Evolutionary conservation across 257 asterid genomes (phyloP).

Genomic region (Solanum gandarillasii): DNA sequence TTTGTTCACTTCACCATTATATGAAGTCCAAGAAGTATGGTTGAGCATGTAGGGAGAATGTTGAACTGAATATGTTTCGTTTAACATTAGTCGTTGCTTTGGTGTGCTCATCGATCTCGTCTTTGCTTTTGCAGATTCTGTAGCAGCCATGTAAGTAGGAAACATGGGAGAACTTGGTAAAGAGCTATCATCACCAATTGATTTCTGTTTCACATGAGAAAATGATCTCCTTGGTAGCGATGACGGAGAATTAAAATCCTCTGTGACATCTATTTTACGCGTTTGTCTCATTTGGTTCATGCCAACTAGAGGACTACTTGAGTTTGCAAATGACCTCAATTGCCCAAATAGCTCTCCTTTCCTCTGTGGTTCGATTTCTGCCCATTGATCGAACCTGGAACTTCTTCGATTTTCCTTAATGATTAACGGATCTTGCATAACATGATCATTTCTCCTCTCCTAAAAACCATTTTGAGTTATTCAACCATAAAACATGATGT

Average conservation of each 20-base stretch:
- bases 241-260: slow-evolving; percentile 33
- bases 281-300: slow-evolving; percentile 19
- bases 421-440: slow-evolving; percentile 28
- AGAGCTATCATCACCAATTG: slow-evolving; percentile 44
- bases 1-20: slow-evolving; percentile 24
- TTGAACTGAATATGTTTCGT: slow-evolving; percentile 47
- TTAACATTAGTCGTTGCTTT: slow-evolving; percentile 45
- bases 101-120: slow-evolving; percentile 72
- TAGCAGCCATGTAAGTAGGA: slow-evolving; percentile 75
- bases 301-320: slow-evolving; percentile 20
- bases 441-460: slow-evolving; percentile 51
- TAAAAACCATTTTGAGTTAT: slow-evolving; percentile 1
- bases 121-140: slow-evolving; percentile 85
- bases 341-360: slow-evolving; percentile 22
- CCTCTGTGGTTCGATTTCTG: slow-evolving; percentile 17
- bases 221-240: slow-evolving; percentile 65
- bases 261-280: slow-evolving; percentile 27
- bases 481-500: not conserved
- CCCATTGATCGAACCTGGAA: slow-evolving; percentile 22
- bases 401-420: slow-evolving; percentile 33
- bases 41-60: slow-evolving; percentile 46
- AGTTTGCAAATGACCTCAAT: slow-evolving; percentile 14
- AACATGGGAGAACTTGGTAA: slow-evolving; percentile 48
- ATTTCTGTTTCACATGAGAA: slow-evolving; percentile 39
- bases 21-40: slow-evolving; percentile 45